phyloP scores from a whole-genome alignment of 116 monocot species.

The Papilionanthe hybrid region DNA sequence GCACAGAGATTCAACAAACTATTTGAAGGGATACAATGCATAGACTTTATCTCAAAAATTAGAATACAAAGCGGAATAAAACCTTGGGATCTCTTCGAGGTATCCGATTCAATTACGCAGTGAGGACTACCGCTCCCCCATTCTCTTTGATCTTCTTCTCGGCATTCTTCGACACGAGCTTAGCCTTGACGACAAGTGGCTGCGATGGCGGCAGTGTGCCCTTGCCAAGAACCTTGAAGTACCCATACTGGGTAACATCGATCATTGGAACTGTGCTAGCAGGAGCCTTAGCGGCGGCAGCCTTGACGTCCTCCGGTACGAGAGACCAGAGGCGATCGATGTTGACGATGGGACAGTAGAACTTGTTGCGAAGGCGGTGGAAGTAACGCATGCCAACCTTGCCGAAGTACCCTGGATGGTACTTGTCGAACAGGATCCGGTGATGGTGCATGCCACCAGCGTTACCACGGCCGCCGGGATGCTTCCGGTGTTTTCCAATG shows the following conservation, averaged over 20 bases:
- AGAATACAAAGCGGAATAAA: not conserved
- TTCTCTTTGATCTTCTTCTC: constrained; percentile 86
- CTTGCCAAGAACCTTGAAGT: constrained; percentile 72
- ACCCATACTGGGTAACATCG: constrained; percentile 67
- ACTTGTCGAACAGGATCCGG: constrained; percentile 74
- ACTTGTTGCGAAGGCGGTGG: constrained; percentile 70
- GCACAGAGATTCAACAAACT: not conserved
- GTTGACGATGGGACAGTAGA: constrained; percentile 56
- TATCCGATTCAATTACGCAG: constrained; percentile 29
- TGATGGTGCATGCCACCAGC: constrained; percentile 83
- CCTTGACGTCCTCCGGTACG: constrained; percentile 51
- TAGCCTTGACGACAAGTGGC: constrained; percentile 67
- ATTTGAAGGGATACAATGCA: not conserved
- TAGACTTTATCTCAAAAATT: not conserved
- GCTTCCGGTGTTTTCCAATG: constrained; percentile 45
- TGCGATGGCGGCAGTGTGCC: constrained; percentile 36
- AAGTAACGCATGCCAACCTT: constrained; percentile 81
- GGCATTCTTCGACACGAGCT: constrained; percentile 63
- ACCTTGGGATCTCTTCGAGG: not conserved
- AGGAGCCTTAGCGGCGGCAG: constrained; percentile 13
- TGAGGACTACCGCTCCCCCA: constrained; percentile 73
- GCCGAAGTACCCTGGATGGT: constrained; percentile 75
- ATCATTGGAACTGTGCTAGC: constrained; percentile 30
- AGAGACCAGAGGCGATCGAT: constrained; percentile 57
- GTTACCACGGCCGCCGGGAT: constrained; percentile 50